A percentile compares a stretch with the other conserved stretches of the same genome.
Evolutionary conservation across 352 stramenopile genomes (phyloP).

Genomic region (Pythium dissotocum): DNA sequence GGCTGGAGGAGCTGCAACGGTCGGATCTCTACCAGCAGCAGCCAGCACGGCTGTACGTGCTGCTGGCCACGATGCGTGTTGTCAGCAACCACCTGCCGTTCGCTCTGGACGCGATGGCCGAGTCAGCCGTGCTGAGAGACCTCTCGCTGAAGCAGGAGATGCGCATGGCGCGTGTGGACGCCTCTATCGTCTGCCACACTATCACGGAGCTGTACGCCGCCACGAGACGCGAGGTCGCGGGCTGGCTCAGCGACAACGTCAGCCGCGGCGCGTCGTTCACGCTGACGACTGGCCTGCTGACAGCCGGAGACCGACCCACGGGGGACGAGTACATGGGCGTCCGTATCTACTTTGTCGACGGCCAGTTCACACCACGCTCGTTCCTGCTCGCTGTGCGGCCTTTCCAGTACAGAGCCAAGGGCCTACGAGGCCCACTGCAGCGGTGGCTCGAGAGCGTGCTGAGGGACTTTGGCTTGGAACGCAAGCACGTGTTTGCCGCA

Average conservation of each 20-base stretch:
- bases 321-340: constrained; percentile 22
- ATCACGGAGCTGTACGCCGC: constrained; percentile 15
- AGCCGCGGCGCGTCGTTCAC: constrained; percentile 7
- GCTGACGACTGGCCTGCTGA: not conserved
- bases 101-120: constrained; percentile 1
- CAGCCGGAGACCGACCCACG: constrained; percentile 15
- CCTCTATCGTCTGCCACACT: not conserved
- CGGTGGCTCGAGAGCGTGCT: constrained; percentile 22
- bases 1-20: not conserved
- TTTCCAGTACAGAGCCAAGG: constrained; percentile 17
- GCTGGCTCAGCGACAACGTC: not conserved
- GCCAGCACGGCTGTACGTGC: constrained; percentile 8
- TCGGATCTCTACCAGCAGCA: constrained; percentile 4
- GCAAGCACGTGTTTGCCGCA: constrained; percentile 21
- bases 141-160: constrained; percentile 5
- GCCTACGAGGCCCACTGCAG: constrained; percentile 24
- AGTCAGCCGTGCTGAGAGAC: not conserved
- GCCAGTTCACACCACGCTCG: constrained; percentile 22
- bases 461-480: constrained; percentile 23
- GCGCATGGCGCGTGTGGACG: not conserved
- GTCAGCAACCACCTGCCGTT: constrained; percentile 11
- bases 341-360: constrained; percentile 28
- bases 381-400: constrained; percentile 22
- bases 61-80: constrained; percentile 11
- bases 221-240: not conserved